A percentile compares a stretch with the other conserved stretches of the same genome.
These are phyloP conservation scores for Echites panduratus DNA, from an alignment of 257 asterid genomes.

Conservation along the genomic window DNA sequence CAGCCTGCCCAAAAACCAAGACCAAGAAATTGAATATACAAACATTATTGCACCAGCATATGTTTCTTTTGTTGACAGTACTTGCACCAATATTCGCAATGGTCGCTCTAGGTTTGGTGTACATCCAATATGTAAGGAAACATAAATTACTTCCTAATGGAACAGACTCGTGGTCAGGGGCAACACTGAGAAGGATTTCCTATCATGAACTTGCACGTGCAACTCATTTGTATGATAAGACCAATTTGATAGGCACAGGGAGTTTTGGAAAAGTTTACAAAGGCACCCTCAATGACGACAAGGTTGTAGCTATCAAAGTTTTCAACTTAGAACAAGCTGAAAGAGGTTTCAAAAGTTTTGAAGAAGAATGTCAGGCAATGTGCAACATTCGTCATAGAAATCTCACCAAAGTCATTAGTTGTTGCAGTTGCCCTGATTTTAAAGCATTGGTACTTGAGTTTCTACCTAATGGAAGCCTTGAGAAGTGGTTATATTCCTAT, in stretches of 20 bases:
- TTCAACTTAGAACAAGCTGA: neutral
- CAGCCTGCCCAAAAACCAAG: slow-evolving; percentile 16
- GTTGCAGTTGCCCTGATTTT: neutral
- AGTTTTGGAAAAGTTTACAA: neutral
- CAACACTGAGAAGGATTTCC: no score
- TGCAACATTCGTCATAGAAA: neutral
- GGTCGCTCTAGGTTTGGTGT: no score
- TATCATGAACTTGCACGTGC: no score
- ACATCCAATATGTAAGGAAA: no score
- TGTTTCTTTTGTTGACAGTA: neutral
- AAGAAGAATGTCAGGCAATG: neutral
- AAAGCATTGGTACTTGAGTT: slow-evolving; percentile 7
- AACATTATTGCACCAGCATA: no score
- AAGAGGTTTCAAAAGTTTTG: neutral
- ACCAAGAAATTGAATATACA: neutral
- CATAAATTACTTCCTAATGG: neutral
- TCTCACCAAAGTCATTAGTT: neutral
- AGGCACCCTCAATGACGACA: neutral
- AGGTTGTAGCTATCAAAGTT: neutral
- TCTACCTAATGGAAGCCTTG: slow-evolving; percentile 1
- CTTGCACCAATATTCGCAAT: no score
- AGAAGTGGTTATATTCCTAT: slow-evolving; percentile 5
- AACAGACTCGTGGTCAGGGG: neutral
- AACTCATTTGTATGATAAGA: neutral
- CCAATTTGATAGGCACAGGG: neutral